phyloP scores from a whole-genome alignment of 768 basidiomycete genomes.

The Boletus rex-veris region DNA sequence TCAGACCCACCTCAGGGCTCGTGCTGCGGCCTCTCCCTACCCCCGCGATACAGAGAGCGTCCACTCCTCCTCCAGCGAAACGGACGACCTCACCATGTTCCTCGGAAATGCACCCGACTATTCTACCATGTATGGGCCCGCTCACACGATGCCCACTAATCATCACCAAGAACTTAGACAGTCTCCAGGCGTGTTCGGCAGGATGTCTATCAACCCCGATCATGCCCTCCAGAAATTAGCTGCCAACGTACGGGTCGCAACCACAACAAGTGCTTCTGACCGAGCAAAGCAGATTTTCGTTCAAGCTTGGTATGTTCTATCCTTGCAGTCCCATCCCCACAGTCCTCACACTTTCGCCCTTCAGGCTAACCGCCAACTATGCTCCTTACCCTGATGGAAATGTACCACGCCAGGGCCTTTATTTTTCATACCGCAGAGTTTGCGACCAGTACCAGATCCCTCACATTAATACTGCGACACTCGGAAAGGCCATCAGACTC shows the following conservation, averaged over 20 bases:
- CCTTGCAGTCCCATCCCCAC: conserved; percentile 15
- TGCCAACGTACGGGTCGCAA: conserved; percentile 81
- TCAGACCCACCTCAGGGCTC: conserved; percentile 73
- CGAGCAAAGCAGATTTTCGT: conserved; percentile 91
- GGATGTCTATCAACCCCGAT: conserved; percentile 74
- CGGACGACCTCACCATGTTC: conserved; percentile 84
- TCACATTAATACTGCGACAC: conserved; percentile 92
- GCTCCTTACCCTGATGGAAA: conserved; percentile 90
- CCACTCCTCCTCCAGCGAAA: conserved; percentile 83
- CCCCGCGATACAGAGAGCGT: conserved; percentile 83
- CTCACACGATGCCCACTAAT: conserved; percentile 38
- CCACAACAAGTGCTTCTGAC: conserved; percentile 88
- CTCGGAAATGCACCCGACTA: conserved; percentile 61
- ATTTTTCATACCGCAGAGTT: conserved; percentile 87
- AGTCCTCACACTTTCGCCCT: conserved; percentile 17
- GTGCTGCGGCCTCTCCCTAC: conserved; percentile 80
- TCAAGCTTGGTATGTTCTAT: conserved; percentile 72
- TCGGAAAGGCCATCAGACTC: conserved; percentile 90
- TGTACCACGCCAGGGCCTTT: conserved; percentile 90
- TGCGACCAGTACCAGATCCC: conserved; percentile 92
- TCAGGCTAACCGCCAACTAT: conserved; percentile 87
- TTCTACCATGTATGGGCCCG: conserved; percentile 57
- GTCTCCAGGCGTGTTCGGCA: conserved; percentile 68
- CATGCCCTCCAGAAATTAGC: conserved; percentile 83
- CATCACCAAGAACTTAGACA: conserved; percentile 49